Conservation (phyloP, 371 early-diverging fungal species). For the Rhizopus microsporus region DNA sequence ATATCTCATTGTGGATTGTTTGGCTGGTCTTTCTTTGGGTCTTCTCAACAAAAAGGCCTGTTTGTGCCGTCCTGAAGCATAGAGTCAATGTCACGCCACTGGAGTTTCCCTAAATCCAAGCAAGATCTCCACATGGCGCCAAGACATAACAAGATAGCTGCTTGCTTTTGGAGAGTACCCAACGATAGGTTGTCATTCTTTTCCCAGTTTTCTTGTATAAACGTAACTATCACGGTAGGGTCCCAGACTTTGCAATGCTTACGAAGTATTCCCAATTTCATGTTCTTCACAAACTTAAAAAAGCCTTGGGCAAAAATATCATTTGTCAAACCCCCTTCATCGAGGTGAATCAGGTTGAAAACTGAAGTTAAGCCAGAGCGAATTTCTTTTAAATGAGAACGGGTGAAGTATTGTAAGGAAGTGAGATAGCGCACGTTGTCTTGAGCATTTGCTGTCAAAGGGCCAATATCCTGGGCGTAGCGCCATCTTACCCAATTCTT, state of each 20-base stretch:
- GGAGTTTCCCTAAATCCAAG: neutral
- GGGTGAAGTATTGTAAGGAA: too few relatives aligned
- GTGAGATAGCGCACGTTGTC: too few relatives aligned
- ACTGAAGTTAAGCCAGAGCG: neutral
- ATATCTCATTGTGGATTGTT: neutral
- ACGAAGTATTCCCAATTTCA: too few relatives aligned
- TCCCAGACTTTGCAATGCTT: neutral
- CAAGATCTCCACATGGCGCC: neutral
- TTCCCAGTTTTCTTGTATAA: neutral
- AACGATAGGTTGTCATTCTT: neutral
- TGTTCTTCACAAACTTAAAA: too few relatives aligned
- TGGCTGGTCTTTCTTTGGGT: neutral
- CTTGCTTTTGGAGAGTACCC: neutral
- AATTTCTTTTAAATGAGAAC: neutral
- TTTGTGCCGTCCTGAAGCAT: neutral
- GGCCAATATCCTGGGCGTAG: too few relatives aligned
- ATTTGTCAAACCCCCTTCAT: neutral
- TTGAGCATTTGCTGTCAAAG: too few relatives aligned
- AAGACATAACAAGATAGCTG: neutral
- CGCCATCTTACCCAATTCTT: too few relatives aligned
- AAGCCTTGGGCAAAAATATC: too few relatives aligned
- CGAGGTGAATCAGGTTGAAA: neutral
- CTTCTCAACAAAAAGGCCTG: neutral
- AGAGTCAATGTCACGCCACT: neutral
- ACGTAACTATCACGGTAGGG: neutral